Evolutionary conservation across 202 grass and related monocot genomes (phyloP).

Genomic region (Digitaria exilis): DNA sequence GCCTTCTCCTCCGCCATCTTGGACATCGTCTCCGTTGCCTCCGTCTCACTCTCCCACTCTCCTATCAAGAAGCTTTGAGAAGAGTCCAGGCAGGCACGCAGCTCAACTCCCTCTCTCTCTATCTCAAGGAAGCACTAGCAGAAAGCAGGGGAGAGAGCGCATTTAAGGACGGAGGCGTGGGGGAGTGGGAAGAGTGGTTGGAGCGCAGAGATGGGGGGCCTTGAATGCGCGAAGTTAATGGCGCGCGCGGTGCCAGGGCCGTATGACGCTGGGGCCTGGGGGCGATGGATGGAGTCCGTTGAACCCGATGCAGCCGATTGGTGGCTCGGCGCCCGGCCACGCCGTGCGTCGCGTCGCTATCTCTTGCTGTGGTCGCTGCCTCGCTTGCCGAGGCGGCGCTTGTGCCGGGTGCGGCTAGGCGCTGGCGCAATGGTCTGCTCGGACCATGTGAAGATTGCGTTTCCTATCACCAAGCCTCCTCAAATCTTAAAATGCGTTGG

Average conservation of each 20-base stretch:
- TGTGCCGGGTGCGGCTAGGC: no score
- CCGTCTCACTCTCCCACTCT: no score
- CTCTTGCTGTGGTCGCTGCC: no score
- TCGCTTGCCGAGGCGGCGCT: no score
- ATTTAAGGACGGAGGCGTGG: constrained; percentile 22
- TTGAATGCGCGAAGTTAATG: constrained; percentile 51
- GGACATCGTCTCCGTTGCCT: constrained; percentile 17
- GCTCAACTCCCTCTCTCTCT: not conserved
- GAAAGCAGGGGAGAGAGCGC: not conserved
- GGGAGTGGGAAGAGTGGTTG: constrained; percentile 14
- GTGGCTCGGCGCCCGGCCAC: no score
- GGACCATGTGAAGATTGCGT: no score
- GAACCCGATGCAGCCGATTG: not conserved
- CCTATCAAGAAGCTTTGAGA: not conserved
- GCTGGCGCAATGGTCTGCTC: no score
- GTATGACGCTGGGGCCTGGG: not conserved
- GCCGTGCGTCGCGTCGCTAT: no score
- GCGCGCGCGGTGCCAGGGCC: constrained; percentile 18
- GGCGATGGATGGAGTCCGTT: constrained; percentile 13
- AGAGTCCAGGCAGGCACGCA: not conserved
- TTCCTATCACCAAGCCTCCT: no score
- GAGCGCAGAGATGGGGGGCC: not conserved
- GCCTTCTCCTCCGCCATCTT: constrained; percentile 63
- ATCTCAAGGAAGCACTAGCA: not conserved
- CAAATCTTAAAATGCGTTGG: no score